These are phyloP conservation scores for Colletotrichum tanaceti DNA, from an alignment of 2,329 filamentous ascomycete species.

Conservation along the genomic window DNA sequence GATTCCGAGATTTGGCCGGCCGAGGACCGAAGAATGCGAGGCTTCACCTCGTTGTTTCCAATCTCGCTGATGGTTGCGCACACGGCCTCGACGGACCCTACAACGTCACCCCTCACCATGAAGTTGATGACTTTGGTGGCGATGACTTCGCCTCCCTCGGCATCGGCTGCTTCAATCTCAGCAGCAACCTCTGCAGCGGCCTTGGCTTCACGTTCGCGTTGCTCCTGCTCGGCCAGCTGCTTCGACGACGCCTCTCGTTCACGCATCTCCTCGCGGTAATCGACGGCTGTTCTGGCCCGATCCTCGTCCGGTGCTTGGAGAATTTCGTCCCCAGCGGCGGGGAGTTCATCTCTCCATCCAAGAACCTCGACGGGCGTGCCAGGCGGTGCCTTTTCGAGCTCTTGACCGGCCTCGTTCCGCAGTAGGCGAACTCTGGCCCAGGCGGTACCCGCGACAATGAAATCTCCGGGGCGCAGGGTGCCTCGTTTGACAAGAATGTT, in stretches of 20 bases:
- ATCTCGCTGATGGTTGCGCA: constrained; percentile 79
- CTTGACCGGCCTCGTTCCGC: constrained; percentile 83
- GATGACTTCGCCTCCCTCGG: constrained; percentile 49
- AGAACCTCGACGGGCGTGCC: constrained; percentile 93
- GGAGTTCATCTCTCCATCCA: constrained; percentile 88
- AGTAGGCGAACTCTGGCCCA: constrained; percentile 89
- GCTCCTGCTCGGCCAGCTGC: constrained; percentile 81
- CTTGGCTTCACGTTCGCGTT: constrained; percentile 66
- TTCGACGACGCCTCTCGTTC: constrained; percentile 82
- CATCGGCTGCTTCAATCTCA: constrained; percentile 52
- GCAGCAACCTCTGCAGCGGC: constrained; percentile 54
- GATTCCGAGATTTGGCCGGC: constrained; percentile 86
- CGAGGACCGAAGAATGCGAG: constrained; percentile 79
- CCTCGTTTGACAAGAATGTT: constrained; percentile 91
- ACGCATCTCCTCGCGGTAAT: constrained; percentile 77
- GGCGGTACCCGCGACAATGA: constrained; percentile 87
- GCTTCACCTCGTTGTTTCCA: constrained; percentile 84
- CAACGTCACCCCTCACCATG: constrained; percentile 91
- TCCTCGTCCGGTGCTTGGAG: constrained; percentile 84
- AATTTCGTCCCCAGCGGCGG: constrained; percentile 86
- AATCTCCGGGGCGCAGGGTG: constrained; percentile 82
- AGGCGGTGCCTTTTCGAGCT: constrained; percentile 79
- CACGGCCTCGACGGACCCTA: constrained; percentile 93
- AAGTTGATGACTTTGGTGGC: constrained; percentile 74
- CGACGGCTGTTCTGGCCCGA: constrained; percentile 80